These are phyloP conservation scores for Ilex aquifolium DNA, from an alignment of 257 asterid genomes.

Conservation along the genomic window DNA sequence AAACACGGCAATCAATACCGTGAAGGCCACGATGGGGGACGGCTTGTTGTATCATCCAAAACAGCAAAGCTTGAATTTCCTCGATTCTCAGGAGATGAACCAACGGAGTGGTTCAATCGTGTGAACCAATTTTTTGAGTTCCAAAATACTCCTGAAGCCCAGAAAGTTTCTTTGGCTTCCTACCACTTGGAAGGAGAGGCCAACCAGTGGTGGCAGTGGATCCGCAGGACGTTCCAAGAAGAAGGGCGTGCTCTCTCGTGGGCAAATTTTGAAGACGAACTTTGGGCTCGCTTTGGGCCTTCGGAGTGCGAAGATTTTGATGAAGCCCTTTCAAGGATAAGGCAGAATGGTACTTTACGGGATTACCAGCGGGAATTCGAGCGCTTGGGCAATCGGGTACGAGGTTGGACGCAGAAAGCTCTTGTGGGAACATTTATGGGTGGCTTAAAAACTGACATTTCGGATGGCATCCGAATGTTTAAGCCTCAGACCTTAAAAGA, in stretches of 20 bases:
- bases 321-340: background rate
- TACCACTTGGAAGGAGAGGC: background rate
- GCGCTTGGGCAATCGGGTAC: background rate
- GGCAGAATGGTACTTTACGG: background rate
- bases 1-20: too few species aligned
- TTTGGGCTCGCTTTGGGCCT: background rate
- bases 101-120: background rate
- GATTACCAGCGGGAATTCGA: background rate
- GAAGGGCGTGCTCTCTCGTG: background rate
- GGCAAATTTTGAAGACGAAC: background rate
- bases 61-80: background rate
- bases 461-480: background rate
- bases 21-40: too few species aligned
- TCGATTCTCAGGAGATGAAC: background rate
- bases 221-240: background rate
- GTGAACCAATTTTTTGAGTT: background rate
- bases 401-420: background rate
- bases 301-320: background rate
- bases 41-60: too few species aligned
- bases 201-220: background rate
- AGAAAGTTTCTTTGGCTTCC: background rate
- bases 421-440: background rate
- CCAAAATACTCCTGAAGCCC: background rate
- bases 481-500: background rate
- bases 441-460: background rate